Conservation (phyloP, 2,329 filamentous ascomycete genomes). For the Talaromyces sp. region DNA sequence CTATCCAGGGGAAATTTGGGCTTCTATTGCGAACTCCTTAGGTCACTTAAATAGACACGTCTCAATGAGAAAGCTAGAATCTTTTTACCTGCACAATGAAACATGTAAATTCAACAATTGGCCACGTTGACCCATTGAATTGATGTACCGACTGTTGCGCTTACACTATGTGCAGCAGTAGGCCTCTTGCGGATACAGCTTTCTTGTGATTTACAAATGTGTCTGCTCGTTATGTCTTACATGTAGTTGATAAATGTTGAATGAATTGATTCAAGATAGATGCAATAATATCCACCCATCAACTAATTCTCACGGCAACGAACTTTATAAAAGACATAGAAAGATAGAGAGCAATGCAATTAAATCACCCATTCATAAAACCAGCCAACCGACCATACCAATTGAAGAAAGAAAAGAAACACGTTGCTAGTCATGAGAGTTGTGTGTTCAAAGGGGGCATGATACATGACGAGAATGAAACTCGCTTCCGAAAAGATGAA, state of each 20-base stretch:
- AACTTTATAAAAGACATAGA: neutral
- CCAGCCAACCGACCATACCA: neutral
- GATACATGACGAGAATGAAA: neutral
- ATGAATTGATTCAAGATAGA: neutral
- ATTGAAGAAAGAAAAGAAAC: neutral
- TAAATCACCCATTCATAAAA: neutral
- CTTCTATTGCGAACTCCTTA: no score
- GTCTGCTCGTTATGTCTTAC: no score
- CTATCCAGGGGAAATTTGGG: no score
- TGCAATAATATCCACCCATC: neutral
- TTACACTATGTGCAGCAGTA: no score
- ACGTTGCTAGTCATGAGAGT: neutral
- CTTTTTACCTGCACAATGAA: no score
- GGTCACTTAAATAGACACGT: no score
- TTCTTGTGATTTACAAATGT: no score
- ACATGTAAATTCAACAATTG: no score
- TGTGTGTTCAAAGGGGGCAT: neutral
- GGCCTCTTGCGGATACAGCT: no score
- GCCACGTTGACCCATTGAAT: no score
- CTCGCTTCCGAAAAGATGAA: neutral
- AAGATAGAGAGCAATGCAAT: neutral
- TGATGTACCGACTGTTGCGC: no score
- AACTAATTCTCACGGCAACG: neutral
- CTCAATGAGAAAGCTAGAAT: no score
- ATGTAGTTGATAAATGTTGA: neutral